Evolutionary conservation across 192 early-diverging fungal species (phyloP).

Genomic region (Tieghemiomyces parasiticus): DNA sequence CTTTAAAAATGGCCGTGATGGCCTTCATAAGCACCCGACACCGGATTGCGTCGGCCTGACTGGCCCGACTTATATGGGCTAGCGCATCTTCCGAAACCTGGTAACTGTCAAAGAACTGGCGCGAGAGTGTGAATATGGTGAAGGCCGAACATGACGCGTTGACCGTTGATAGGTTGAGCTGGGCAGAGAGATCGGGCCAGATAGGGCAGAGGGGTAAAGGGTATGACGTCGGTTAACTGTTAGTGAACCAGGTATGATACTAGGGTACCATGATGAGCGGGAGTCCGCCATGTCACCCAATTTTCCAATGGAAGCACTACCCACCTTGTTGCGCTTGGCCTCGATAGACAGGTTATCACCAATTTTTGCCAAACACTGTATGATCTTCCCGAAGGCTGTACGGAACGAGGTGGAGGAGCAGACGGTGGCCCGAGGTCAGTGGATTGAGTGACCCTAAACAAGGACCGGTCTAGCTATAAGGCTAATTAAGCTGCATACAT

Average conservation of each 20-base stretch:
- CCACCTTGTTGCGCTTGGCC: constrained; percentile 14
- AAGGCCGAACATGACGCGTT: constrained; percentile 54
- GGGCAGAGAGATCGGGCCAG: constrained; percentile 9
- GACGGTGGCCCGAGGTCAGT: background rate
- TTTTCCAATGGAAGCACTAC: background rate
- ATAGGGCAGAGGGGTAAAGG: background rate
- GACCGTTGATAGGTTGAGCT: constrained; percentile 31
- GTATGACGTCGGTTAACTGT: background rate
- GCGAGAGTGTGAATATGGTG: constrained; percentile 34
- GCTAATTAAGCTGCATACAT: background rate
- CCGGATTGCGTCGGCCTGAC: constrained; percentile 14
- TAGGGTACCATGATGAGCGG: background rate
- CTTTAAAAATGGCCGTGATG: constrained; percentile 24
- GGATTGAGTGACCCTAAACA: background rate
- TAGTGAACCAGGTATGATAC: background rate
- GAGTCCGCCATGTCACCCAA: too few species aligned
- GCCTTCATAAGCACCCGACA: constrained; percentile 25
- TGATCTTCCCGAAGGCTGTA: constrained; percentile 34
- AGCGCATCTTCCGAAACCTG: constrained; percentile 17
- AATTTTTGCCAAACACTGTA: constrained; percentile 41
- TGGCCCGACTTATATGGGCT: constrained; percentile 10
- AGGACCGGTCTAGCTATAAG: background rate
- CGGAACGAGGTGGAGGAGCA: background rate
- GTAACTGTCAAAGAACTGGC: constrained; percentile 53
- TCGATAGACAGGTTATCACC: constrained; percentile 48